phyloP scores from a whole-genome alignment of 257 asterid genomes.

The Nicotiana tomentosiformis region DNA sequence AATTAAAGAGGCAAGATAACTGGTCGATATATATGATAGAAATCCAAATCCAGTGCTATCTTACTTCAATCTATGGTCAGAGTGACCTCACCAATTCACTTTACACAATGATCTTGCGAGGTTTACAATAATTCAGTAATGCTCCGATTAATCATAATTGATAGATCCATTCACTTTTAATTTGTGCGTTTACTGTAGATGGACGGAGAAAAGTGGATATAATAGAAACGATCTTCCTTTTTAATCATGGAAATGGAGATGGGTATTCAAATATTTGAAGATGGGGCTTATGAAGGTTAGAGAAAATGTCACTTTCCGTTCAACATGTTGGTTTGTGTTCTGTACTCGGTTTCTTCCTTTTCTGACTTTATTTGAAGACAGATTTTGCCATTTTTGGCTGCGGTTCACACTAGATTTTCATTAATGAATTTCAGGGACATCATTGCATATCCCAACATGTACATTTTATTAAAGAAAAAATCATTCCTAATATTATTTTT shows the following conservation, averaged over 20 bases:
- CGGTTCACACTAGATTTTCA: background rate
- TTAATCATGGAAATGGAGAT: background rate
- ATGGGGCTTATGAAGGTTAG: background rate
- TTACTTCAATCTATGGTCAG: conserved; percentile 21
- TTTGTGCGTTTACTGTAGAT: background rate
- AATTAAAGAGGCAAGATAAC: background rate
- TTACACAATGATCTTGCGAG: background rate
- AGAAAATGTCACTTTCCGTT: background rate
- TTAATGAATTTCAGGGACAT: background rate
- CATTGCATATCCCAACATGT: background rate
- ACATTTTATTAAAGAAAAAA: background rate
- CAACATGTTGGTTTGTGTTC: background rate
- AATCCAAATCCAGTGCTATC: conserved; percentile 2
- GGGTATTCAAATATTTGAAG: background rate
- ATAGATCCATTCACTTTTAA: conserved; percentile 3
- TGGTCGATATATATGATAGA: background rate
- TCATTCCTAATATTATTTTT: no score
- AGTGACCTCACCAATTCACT: conserved; percentile 16
- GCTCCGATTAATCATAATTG: background rate
- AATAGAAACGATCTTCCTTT: background rate
- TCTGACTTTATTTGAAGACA: background rate
- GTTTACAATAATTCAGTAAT: background rate
- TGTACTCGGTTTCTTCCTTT: background rate
- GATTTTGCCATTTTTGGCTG: background rate
- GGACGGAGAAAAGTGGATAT: background rate